These are phyloP conservation scores for Peronospora tabacina DNA, from an alignment of 352 stramenopile genomes.

Conservation along the genomic window DNA sequence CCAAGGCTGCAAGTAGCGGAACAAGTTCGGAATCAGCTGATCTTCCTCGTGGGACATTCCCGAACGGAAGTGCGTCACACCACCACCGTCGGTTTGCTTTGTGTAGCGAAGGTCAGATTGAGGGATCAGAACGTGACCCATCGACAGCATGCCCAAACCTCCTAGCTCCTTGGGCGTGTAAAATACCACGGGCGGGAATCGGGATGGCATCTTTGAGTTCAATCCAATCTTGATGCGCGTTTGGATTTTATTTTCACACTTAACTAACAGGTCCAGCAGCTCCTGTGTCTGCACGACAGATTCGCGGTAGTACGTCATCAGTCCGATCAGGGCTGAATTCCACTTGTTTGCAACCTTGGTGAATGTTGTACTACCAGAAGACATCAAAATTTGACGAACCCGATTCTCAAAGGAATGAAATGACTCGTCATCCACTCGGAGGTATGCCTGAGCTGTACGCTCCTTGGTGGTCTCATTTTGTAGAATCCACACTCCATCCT, in stretches of 20 bases:
- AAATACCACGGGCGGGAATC: constrained; percentile 99
- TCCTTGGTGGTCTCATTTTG: constrained; percentile 99
- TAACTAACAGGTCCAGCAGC: constrained; percentile 98
- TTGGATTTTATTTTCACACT: constrained; percentile 99
- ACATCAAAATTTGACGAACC: constrained; percentile 99
- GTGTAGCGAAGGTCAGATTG: constrained; percentile 98
- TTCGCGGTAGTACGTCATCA: constrained; percentile 99
- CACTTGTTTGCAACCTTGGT: constrained; percentile 99
- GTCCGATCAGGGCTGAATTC: constrained; percentile 89
- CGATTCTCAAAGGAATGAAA: constrained; percentile 98
- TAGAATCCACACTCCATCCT: constrained; percentile 99
- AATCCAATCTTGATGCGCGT: constrained; percentile 99
- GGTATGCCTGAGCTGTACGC: constrained; percentile 96
- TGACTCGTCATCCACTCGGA: constrained; percentile 93
- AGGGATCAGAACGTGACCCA: constrained; percentile 99
- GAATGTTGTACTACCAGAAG: constrained; percentile 98
- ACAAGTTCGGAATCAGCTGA: constrained; percentile 99
- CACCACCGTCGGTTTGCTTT: constrained; percentile 96
- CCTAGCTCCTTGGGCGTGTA: constrained; percentile 99
- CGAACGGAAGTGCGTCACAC: constrained; percentile 98
- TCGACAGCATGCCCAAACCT: constrained; percentile 98
- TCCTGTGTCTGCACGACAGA: constrained; percentile 99
- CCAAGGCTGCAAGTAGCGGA: constrained; percentile 97
- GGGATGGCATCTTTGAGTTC: constrained; percentile 99
- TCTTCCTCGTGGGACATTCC: constrained; percentile 97